Percentiles rank a stretch among this genome's conserved stretches.
These are phyloP conservation scores for Butyriboletus loyo DNA, from an alignment of 768 basidiomycete genomes.

Conservation along the genomic window DNA sequence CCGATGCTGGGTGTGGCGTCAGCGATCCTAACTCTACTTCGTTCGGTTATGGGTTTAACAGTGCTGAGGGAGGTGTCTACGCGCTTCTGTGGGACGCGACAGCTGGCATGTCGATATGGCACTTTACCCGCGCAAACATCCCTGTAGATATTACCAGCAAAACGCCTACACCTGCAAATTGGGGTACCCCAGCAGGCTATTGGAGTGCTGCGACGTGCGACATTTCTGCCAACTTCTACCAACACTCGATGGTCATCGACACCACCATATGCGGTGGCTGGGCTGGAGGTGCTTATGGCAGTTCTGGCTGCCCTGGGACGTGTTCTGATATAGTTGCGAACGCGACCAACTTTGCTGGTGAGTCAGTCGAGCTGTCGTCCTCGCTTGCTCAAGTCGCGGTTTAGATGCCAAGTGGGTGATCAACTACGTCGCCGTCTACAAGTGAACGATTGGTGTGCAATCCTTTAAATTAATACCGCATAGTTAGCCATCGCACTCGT, in stretches of 20 bases:
- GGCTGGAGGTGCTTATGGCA: constrained; percentile 24
- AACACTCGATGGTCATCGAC: constrained; percentile 47
- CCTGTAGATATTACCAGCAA: constrained; percentile 48
- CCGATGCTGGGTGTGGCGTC: constrained; percentile 52
- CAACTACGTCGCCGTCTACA: constrained; percentile 55
- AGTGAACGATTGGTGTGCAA: constrained; percentile 17
- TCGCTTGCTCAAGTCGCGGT: constrained; percentile 7
- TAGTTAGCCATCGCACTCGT: neutral
- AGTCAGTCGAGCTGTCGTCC: constrained; percentile 5
- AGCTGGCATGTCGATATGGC: constrained; percentile 53
- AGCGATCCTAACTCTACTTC: constrained; percentile 38
- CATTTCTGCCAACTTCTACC: constrained; percentile 47
- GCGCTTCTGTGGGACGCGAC: constrained; percentile 50
- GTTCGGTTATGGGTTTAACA: constrained; percentile 40
- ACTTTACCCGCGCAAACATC: constrained; percentile 49
- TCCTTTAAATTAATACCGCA: neutral
- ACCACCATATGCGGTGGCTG: constrained; percentile 35
- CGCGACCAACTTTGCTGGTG: constrained; percentile 52
- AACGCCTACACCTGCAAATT: constrained; percentile 45
- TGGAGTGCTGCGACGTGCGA: constrained; percentile 51
- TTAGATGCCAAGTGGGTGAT: constrained; percentile 56
- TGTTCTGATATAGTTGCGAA: constrained; percentile 50
- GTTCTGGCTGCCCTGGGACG: constrained; percentile 39
- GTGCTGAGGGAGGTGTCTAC: constrained; percentile 48
- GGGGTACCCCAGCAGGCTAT: constrained; percentile 52